Evolutionary conservation across 2,329 filamentous ascomycete species (phyloP).

Genomic region (Lecanicillium sp.): DNA sequence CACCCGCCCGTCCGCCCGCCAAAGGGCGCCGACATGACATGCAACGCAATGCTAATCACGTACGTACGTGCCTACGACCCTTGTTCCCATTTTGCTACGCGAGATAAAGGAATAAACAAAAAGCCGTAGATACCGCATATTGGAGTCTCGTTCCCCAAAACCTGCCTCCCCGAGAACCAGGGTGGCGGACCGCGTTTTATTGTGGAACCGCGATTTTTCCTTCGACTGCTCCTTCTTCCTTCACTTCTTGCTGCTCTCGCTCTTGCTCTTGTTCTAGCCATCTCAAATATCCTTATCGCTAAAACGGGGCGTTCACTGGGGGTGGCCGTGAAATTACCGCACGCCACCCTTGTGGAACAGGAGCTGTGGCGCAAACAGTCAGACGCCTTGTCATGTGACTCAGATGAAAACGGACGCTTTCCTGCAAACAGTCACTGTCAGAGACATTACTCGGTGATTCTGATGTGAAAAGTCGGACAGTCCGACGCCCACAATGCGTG

Average conservation of each 20-base stretch:
- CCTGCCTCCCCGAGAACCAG: too few species aligned
- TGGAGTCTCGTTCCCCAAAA: too few species aligned
- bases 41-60: too few species aligned
- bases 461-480: too few species aligned
- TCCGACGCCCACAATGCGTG: too few species aligned
- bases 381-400: slow-evolving; percentile 10
- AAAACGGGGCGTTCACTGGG: slow-evolving; percentile 11
- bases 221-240: slow-evolving; percentile 1
- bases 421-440: slow-evolving; percentile 9
- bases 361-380: slow-evolving; percentile 13
- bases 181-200: slow-evolving; percentile 5
- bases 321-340: slow-evolving; percentile 13
- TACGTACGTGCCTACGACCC: too few species aligned
- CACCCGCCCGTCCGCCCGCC: too few species aligned
- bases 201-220: too few species aligned
- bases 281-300: slow-evolving; percentile 6
- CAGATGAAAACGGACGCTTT: slow-evolving; percentile 9
- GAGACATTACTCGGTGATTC: neutral
- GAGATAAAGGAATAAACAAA: too few species aligned
- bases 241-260: neutral
- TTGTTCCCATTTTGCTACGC: too few species aligned
- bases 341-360: slow-evolving; percentile 9
- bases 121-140: too few species aligned
- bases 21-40: too few species aligned
- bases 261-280: slow-evolving; percentile 2